Percentiles rank a stretch among this genome's conserved stretches.
Evolutionary conservation across 495 filamentous ascomycete species (phyloP).

Genomic region (Neurospora sublineolata): DNA sequence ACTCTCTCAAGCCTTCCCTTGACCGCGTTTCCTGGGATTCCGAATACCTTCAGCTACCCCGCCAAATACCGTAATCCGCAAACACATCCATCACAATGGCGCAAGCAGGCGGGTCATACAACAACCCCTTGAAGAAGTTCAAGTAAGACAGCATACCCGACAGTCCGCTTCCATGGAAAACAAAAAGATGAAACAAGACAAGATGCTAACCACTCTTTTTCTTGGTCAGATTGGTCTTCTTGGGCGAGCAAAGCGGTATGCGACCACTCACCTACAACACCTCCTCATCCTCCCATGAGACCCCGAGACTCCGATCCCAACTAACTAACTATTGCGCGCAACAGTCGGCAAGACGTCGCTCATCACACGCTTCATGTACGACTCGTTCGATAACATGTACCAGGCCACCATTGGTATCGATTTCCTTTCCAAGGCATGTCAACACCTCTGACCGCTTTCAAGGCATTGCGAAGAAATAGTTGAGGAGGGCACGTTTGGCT

Average conservation of each 20-base stretch:
- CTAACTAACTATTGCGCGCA: slow-evolving; percentile 7
- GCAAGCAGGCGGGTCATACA: slow-evolving; percentile 69
- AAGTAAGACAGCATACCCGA: slow-evolving; percentile 47
- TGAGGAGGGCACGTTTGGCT: background rate
- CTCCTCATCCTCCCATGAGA: too few species aligned
- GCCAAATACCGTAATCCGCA: background rate
- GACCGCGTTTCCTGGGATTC: background rate
- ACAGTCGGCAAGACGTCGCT: slow-evolving; percentile 95
- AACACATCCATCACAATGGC: slow-evolving; percentile 25
- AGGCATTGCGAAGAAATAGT: background rate
- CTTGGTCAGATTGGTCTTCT: slow-evolving; percentile 68
- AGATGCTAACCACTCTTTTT: slow-evolving; percentile 6
- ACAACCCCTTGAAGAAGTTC: slow-evolving; percentile 99
- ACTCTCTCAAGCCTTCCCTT: background rate
- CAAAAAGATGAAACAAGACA: background rate
- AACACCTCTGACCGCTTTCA: background rate
- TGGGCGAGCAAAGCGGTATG: slow-evolving; percentile 96
- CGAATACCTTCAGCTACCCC: background rate
- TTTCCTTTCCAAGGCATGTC: slow-evolving; percentile 85
- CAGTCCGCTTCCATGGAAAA: background rate
- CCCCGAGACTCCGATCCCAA: too few species aligned
- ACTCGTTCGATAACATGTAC: slow-evolving; percentile 99
- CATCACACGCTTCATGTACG: slow-evolving; percentile 99
- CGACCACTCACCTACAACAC: slow-evolving; percentile 8
- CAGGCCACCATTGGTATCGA: slow-evolving; percentile 99